A percentile compares a stretch with the other conserved stretches of the same genome.
Evolutionary conservation across 2,329 filamentous ascomycete species (phyloP).

Genomic region (Pseudopithomyces chartarum): DNA sequence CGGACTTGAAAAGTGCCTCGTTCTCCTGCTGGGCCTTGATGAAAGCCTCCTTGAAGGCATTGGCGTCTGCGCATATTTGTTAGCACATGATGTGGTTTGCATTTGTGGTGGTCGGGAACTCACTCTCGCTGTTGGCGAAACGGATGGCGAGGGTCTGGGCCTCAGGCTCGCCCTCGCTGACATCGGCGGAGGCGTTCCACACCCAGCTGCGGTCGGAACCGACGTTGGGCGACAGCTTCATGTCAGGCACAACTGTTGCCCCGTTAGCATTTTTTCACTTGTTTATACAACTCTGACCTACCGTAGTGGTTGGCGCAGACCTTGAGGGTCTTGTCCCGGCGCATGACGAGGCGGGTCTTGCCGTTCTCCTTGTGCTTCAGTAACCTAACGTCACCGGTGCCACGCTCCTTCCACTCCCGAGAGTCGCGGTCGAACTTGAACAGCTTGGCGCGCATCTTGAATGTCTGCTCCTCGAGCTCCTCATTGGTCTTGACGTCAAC

Average conservation of each 20-base stretch:
- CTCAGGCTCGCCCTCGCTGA: constrained; percentile 97
- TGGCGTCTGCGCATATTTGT: constrained; percentile 70
- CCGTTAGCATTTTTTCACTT: constrained; percentile 23
- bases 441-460: constrained; percentile 99
- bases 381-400: constrained; percentile 92
- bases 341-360: constrained; percentile 98
- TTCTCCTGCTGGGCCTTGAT: constrained; percentile 97
- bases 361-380: constrained; percentile 99
- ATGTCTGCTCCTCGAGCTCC: constrained; percentile 93
- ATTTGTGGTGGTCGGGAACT: constrained; percentile 17
- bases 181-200: constrained; percentile 97
- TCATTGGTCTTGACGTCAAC: constrained; percentile 98
- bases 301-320: constrained; percentile 99
- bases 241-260: constrained; percentile 86
- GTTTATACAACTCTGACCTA: constrained; percentile 54
- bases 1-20: constrained; percentile 73
- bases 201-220: constrained; percentile 99
- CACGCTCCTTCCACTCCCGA: constrained; percentile 98
- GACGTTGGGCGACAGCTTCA: constrained; percentile 98
- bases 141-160: constrained; percentile 94
- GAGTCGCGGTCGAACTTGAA: constrained; percentile 95
- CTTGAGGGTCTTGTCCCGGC: constrained; percentile 99
- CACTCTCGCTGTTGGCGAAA: constrained; percentile 97
- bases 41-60: constrained; percentile 96
- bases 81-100: constrained; percentile 28